These are phyloP conservation scores for Trichothecium roseum DNA, from an alignment of 2,329 filamentous ascomycete genomes.

Conservation along the genomic window DNA sequence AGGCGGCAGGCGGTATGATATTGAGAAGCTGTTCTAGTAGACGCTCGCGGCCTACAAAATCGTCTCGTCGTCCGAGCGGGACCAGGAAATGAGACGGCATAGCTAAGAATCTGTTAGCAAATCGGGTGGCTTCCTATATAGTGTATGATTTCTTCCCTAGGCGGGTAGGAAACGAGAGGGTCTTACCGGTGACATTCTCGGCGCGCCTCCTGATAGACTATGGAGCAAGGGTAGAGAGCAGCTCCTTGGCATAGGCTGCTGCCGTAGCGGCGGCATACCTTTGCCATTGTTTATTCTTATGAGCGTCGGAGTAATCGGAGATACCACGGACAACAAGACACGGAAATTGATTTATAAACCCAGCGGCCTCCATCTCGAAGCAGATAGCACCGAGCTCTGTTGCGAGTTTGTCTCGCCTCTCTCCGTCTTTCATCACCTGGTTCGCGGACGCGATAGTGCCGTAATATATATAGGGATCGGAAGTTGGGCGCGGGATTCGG, in stretches of 20 bases:
- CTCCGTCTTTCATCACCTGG: conserved; percentile 23
- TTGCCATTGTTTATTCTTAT: conserved; percentile 21
- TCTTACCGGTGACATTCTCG: too few species aligned
- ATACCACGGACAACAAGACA: conserved; percentile 28
- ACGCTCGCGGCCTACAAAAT: conserved; percentile 13
- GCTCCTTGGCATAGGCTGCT: conserved; percentile 15
- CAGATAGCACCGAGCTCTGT: conserved; percentile 10
- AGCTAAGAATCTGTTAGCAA: too few species aligned
- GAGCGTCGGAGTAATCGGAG: conserved; percentile 18
- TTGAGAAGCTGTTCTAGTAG: conserved; percentile 10
- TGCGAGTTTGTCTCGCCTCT: conserved; percentile 21
- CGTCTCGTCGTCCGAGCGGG: conserved; percentile 13
- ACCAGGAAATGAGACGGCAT: conserved; percentile 8
- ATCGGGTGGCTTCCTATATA: too few species aligned
- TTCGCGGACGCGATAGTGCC: conserved; percentile 26
- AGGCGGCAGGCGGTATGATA: conserved; percentile 1
- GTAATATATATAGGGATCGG: conserved; percentile 16
- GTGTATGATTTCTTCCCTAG: too few species aligned
- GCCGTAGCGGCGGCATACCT: conserved; percentile 25
- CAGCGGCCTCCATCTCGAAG: conserved; percentile 24
- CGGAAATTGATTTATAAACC: conserved; percentile 18
- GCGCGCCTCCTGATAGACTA: too few species aligned
- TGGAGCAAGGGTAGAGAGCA: too few species aligned
- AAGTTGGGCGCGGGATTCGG: background rate
- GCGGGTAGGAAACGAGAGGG: too few species aligned